phyloP scores from a whole-genome alignment of 2,329 filamentous ascomycete species.

The Alternaria ethzedia region DNA sequence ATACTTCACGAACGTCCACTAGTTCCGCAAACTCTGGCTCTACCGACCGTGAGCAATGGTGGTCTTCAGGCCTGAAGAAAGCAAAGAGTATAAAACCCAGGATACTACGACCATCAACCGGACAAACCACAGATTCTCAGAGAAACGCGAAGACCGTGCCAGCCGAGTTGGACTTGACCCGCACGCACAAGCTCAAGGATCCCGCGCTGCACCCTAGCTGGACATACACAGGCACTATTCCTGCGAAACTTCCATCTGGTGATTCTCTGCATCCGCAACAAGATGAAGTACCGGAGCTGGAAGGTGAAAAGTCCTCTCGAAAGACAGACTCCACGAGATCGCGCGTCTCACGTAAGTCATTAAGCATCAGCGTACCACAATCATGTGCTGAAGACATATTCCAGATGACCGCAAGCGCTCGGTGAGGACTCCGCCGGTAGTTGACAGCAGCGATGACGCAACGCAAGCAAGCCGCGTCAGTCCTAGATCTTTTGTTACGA shows the following conservation, averaged over 20 bases:
- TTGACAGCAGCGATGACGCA: slow-evolving; percentile 29
- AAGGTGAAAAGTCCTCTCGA: slow-evolving; percentile 39
- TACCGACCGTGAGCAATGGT: slow-evolving; percentile 40
- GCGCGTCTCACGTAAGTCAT: slow-evolving; percentile 34
- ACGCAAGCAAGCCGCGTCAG: slow-evolving; percentile 32
- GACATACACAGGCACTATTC: slow-evolving; percentile 40
- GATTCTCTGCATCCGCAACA: slow-evolving; percentile 36
- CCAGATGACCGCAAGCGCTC: slow-evolving; percentile 39
- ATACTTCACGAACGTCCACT: slow-evolving; percentile 33
- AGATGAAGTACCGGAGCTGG: slow-evolving; percentile 36
- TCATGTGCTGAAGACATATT: neutral
- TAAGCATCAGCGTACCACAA: neutral
- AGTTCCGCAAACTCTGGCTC: slow-evolving; percentile 35
- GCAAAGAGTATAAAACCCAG: slow-evolving; percentile 35
- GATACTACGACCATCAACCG: slow-evolving; percentile 26
- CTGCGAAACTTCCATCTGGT: slow-evolving; percentile 41
- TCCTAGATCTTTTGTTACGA: slow-evolving; percentile 33
- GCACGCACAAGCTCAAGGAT: slow-evolving; percentile 28
- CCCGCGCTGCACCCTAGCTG: slow-evolving; percentile 37
- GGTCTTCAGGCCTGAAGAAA: slow-evolving; percentile 43
- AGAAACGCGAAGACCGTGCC: slow-evolving; percentile 5
- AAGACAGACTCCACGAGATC: slow-evolving; percentile 37
- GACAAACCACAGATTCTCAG: slow-evolving; percentile 21
- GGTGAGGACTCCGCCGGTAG: slow-evolving; percentile 25
- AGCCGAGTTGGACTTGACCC: slow-evolving; percentile 9